Conservation (phyloP, 2,329 filamentous ascomycete species). For the Mariannaea elegans region DNA sequence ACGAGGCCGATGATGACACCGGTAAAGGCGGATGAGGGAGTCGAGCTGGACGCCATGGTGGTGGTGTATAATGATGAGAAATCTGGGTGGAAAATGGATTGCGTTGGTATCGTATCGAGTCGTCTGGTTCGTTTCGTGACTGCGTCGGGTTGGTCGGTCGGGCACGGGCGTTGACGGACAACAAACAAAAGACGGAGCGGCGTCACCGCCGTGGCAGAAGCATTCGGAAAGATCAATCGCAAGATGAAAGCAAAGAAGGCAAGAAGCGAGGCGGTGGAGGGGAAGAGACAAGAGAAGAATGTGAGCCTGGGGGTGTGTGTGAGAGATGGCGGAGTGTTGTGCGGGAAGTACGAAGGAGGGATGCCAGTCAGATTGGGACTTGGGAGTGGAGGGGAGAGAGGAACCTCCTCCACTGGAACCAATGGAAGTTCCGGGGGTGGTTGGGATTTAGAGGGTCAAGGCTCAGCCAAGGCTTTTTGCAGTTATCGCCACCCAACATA, state of each 20-base stretch:
- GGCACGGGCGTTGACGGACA: slow-evolving; percentile 20
- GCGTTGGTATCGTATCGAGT: slow-evolving; percentile 22
- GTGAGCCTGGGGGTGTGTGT: background rate
- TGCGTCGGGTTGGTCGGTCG: slow-evolving; percentile 29
- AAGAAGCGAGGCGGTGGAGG: slow-evolving; percentile 4
- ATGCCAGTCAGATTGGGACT: slow-evolving; percentile 9
- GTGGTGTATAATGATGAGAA: slow-evolving; percentile 14
- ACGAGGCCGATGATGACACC: slow-evolving; percentile 95
- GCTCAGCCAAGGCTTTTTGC: slow-evolving; percentile 2
- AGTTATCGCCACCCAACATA: background rate
- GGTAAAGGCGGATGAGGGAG: slow-evolving; percentile 61
- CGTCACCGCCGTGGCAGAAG: slow-evolving; percentile 42
- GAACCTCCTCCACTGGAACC: background rate
- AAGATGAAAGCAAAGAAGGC: slow-evolving; percentile 19
- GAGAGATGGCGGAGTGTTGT: background rate
- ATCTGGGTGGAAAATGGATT: slow-evolving; percentile 13
- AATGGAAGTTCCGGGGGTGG: background rate
- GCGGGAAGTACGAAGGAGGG: background rate
- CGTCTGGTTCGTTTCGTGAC: slow-evolving; percentile 24
- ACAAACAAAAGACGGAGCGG: slow-evolving; percentile 33
- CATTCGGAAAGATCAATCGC: slow-evolving; percentile 40
- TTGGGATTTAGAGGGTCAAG: background rate
- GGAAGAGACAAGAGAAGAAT: background rate
- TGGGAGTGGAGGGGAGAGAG: slow-evolving; percentile 13
- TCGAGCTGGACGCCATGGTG: slow-evolving; percentile 43